Evolutionary conservation across 2,329 filamentous ascomycete species (phyloP).

Genomic region (Aspergillus brunneoviolaceus): DNA sequence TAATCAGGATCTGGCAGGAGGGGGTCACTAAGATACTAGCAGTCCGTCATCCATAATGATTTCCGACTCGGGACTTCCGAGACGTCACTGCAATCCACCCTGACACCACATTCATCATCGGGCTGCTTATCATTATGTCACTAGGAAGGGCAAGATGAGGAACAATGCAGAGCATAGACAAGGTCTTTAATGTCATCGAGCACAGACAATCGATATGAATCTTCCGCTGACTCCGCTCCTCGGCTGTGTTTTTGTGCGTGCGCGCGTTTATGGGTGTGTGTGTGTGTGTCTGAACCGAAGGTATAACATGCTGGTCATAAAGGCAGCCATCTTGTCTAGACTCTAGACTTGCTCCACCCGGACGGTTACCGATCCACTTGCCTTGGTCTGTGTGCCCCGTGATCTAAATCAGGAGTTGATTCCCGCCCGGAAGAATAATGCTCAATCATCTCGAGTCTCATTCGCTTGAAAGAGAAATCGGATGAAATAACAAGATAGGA

Average conservation of each 20-base stretch:
- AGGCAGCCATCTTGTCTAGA: background rate
- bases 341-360: background rate
- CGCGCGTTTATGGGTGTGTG: background rate
- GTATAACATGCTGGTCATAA: background rate
- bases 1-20: constrained; percentile 1
- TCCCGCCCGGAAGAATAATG: background rate
- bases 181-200: background rate
- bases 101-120: background rate
- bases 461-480: background rate
- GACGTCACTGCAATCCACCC: background rate
- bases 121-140: constrained; percentile 1
- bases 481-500: too few species aligned
- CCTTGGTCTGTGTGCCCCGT: background rate
- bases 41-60: too few species aligned
- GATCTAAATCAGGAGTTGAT: background rate
- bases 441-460: background rate
- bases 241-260: background rate
- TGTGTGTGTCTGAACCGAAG: background rate
- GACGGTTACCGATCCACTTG: background rate
- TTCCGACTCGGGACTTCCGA: background rate
- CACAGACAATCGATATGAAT: background rate
- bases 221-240: background rate
- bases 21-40: too few species aligned
- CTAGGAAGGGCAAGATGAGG: background rate
- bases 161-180: background rate